Base-by-base conservation (phyloP, 1,284 basidiomycete genomes). In the Phlebopus sp. region DNA sequence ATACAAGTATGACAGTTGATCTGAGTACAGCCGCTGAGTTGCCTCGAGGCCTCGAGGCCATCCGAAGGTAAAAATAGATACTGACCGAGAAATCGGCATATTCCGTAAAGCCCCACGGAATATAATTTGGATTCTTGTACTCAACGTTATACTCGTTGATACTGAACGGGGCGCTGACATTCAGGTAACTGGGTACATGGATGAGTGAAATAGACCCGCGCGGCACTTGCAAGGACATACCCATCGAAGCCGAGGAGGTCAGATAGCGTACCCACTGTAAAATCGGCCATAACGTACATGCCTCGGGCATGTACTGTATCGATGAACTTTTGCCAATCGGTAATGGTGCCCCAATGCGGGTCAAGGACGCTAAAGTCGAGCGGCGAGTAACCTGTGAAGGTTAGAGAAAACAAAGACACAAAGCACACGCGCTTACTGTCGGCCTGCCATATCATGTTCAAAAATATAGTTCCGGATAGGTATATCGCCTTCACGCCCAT, bases 391-490 rank as follows among this genome's bases (percentile, higher is more conserved):
- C 90, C 90, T 92, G 49, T 9, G 50, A 14, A 49, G 40, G 40
- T 47, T 34, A 54, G 51, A 47, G 31, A 50, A 31, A 6, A 31
- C 15, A 46, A 39, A 15, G 27, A 14, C 27, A 4, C n/a, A 11
- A 49, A 35, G 23, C 48, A 29, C 37, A 47, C 42, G 35, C 55
- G 78, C 88, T 63, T 53, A 91, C 90, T 92, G 78, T 96, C 92
- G 14, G 92, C 88, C 67, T 93, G 87, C 92, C 92, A 96, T 15
- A 92, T 72, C 92, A 95, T 93, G 76, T 96, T 95, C 55, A 95
- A 54, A 68, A 92, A 96, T 42, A 86, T 83, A 0, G 92, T 96
- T 46, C 92, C 92, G 23, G 92, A 91, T 61, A 94, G 86, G 70
- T 91, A 95, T 59, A 96, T 83, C 43, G 83, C 77, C 56, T 76